These are phyloP conservation scores for Candida hispaniensis DNA, from an alignment of 805 yeast species.

Conservation along the genomic window DNA sequence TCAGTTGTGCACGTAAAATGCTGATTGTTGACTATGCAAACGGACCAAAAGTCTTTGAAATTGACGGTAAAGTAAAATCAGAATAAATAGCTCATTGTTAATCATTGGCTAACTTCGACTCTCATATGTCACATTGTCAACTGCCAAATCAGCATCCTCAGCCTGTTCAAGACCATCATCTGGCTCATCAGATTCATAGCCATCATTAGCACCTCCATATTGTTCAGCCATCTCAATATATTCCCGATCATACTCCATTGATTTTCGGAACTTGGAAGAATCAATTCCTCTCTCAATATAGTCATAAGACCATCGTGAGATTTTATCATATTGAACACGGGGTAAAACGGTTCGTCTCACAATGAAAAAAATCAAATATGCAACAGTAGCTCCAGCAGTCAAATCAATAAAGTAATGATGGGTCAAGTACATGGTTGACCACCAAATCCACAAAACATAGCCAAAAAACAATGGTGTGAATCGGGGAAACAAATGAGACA, in stretches of 20 bases:
- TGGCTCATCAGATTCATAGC: conserved; percentile 10
- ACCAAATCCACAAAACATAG: conserved; percentile 93
- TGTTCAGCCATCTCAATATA: conserved; percentile 20
- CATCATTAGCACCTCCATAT: conserved; percentile 8
- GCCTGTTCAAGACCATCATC: conserved; percentile 14
- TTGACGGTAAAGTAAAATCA: too few species aligned
- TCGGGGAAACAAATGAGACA: conserved; percentile 72
- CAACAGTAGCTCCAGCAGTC: conserved; percentile 84
- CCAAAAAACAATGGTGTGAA: conserved; percentile 52
- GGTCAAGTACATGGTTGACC: conserved; percentile 95
- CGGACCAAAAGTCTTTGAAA: too few species aligned
- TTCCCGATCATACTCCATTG: conserved; percentile 21
- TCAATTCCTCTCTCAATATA: conserved; percentile 28
- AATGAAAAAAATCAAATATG: conserved; percentile 57
- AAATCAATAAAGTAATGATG: conserved; percentile 94
- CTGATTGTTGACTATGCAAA: too few species aligned
- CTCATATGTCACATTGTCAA: too few species aligned
- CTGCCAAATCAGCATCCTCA: conserved; percentile 15
- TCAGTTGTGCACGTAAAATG: too few species aligned
- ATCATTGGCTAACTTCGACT: too few species aligned
- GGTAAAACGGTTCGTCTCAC: conserved; percentile 62
- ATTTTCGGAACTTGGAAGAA: conserved; percentile 22
- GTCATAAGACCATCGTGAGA: conserved; percentile 35
- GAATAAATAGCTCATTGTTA: too few species aligned
- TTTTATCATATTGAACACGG: conserved; percentile 29